Percentiles rank a stretch among this genome's conserved stretches.
These are phyloP conservation scores for Fagus sylvatica DNA, from an alignment of 306 rosid species.

Conservation along the genomic window DNA sequence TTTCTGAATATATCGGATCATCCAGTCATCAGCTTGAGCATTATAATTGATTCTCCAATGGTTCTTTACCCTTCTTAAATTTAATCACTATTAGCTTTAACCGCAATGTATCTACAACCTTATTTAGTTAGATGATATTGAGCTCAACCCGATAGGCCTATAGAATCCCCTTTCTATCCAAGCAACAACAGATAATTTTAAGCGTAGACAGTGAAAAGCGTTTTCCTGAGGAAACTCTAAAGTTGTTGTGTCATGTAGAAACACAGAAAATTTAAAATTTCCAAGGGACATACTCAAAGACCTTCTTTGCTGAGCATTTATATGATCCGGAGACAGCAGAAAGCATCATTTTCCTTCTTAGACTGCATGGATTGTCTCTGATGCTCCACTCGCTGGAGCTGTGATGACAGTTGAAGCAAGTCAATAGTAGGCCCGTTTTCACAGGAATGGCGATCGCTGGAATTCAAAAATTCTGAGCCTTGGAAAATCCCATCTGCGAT, in stretches of 20 bases:
- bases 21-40: not conserved
- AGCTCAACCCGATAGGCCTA: not conserved
- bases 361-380: constrained; percentile 60
- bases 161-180: not conserved
- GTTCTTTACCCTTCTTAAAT: not conserved
- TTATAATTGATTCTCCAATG: not conserved
- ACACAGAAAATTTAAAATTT: not conserved
- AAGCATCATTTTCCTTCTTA: constrained; percentile 60
- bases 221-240: not conserved
- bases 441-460: constrained; percentile 45
- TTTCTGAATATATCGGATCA: not conserved
- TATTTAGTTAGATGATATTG: not conserved
- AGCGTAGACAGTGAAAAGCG: not conserved
- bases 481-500: constrained; percentile 58
- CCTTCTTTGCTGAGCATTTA: constrained; percentile 38
- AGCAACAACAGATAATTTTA: not conserved
- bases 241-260: not conserved
- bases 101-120: not conserved
- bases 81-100: not conserved
- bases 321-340: constrained; percentile 57
- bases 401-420: constrained; percentile 80
- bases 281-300: constrained; percentile 14
- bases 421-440: constrained; percentile 65
- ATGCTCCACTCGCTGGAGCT: constrained; percentile 83
- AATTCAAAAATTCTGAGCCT: constrained; percentile 43